A percentile compares a stretch with the other conserved stretches of the same genome.
Conservation (phyloP, 129 eudicot species). For the Lactuca sativa region DNA sequence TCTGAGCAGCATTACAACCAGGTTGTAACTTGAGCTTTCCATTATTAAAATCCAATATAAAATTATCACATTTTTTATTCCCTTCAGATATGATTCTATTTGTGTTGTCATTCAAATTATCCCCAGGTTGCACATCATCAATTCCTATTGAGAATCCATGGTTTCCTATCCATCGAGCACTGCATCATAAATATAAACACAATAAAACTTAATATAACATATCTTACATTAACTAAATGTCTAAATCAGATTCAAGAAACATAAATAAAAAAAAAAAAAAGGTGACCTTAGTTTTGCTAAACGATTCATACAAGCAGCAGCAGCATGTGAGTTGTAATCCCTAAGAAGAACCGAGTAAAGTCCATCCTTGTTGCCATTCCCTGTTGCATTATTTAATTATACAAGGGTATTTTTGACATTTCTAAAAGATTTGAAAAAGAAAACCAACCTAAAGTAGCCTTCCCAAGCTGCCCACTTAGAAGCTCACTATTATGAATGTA, state of each 20-base stretch:
- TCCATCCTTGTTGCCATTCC: constrained; percentile 95
- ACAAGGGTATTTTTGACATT: not conserved
- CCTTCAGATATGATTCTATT: constrained; percentile 40
- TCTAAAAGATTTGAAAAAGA: not conserved
- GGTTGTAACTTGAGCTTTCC: constrained; percentile 73
- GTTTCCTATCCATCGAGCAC: constrained; percentile 99
- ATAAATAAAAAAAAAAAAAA: not conserved
- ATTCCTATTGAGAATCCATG: constrained; percentile 98
- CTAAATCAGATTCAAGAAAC: not conserved
- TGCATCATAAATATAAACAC: constrained; percentile 29
- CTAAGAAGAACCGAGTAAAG: constrained; percentile 91
- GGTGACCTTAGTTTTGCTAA: constrained; percentile 88
- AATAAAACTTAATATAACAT: not conserved
- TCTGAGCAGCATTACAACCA: constrained; percentile 88
- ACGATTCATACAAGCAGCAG: constrained; percentile 96
- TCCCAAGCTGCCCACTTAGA: constrained; percentile 91
- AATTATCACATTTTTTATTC: constrained; percentile 49
- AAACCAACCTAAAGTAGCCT: constrained; percentile 85
- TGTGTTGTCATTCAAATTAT: constrained; percentile 47
- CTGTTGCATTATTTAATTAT: constrained; percentile 33
- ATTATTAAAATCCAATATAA: constrained; percentile 44
- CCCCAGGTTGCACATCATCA: constrained; percentile 91
- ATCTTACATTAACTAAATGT: not conserved
- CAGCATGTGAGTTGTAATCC: constrained; percentile 93
- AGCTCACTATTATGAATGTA: constrained; percentile 90